Percentiles rank a stretch among this genome's conserved stretches.
Evolutionary conservation across 495 filamentous ascomycete genomes (phyloP).

Genomic region (Penicillium cosmopolitanum): DNA sequence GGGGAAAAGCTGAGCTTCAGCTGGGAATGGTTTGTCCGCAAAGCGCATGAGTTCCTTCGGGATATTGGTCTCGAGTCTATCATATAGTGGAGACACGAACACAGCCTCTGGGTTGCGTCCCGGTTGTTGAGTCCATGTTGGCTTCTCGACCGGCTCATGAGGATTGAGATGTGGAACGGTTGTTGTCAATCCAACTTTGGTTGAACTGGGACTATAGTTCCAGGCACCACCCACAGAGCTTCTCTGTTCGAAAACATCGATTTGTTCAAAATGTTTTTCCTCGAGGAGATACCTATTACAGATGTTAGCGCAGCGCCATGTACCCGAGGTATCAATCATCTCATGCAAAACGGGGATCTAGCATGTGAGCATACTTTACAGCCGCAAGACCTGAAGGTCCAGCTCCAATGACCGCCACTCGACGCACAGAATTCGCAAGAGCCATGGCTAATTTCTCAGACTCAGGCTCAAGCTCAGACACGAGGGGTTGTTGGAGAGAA

Average conservation of each 20-base stretch:
- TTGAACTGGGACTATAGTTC: conserved; percentile 58
- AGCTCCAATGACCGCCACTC: conserved; percentile 50
- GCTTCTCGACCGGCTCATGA: conserved; percentile 42
- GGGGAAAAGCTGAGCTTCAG: conserved; percentile 72
- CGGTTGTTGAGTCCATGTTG: conserved; percentile 40
- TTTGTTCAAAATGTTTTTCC: conserved; percentile 68
- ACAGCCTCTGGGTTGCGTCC: conserved; percentile 33
- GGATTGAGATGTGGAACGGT: conserved; percentile 50
- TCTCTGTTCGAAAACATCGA: conserved; percentile 84
- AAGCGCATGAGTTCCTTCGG: conserved; percentile 81
- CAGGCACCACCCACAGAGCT: conserved; percentile 76
- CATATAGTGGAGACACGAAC: conserved; percentile 78
- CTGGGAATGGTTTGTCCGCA: conserved; percentile 68
- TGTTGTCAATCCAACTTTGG: conserved; percentile 31
- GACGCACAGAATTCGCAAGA: conserved; percentile 32
- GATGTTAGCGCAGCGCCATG: conserved; percentile 8
- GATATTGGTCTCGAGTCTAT: conserved; percentile 82
- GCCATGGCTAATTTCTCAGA: conserved; percentile 19
- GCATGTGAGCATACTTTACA: conserved; percentile 37
- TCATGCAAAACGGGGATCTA: neutral
- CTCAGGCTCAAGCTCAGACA: neutral
- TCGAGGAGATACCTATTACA: conserved; percentile 67
- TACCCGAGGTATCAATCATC: neutral
- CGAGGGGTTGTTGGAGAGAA: conserved; percentile 10
- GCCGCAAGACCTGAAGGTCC: conserved; percentile 50